Evolutionary conservation across 169 alveolate species (phyloP).

Genomic region (Plasmodium inui): DNA sequence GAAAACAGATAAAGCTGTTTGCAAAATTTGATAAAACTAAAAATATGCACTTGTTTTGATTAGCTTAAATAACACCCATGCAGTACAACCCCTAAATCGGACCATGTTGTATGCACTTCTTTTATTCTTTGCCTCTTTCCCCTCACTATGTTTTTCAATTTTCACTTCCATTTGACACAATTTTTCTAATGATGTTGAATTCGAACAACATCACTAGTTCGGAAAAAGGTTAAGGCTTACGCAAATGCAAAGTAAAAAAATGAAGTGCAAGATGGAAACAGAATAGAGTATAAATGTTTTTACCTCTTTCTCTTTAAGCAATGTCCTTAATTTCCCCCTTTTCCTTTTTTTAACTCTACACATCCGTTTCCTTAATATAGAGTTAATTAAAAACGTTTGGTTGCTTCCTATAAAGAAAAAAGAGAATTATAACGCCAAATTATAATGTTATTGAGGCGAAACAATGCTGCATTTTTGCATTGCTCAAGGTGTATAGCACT

Average conservation of each 20-base stretch:
- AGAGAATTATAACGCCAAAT: not conserved
- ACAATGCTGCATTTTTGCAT: not conserved
- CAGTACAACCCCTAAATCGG: not conserved
- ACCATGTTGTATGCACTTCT: not conserved
- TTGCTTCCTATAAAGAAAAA: conserved; percentile 46
- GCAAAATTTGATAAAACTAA: not conserved
- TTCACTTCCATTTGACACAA: not conserved
- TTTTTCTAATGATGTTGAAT: not conserved
- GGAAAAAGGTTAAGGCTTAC: conserved; percentile 10
- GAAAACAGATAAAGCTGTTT: not conserved
- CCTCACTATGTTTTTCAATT: not conserved
- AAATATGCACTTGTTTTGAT: not conserved
- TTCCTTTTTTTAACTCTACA: conserved; percentile 22
- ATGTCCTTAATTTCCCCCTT: conserved; percentile 16
- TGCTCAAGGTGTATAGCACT: not conserved
- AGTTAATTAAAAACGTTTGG: conserved; percentile 23
- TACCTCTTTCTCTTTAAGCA: conserved; percentile 42
- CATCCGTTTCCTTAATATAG: conserved; percentile 20
- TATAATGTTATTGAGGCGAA: not conserved
- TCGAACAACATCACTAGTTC: conserved; percentile 5
- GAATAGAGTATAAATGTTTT: conserved; percentile 38
- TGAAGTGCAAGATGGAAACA: conserved; percentile 13
- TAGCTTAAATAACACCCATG: not conserved
- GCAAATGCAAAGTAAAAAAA: conserved; percentile 30
- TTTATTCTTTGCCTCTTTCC: not conserved